These are phyloP conservation scores for Phytophthora vignae DNA, from an alignment of 352 stramenopile species.

Conservation along the genomic window DNA sequence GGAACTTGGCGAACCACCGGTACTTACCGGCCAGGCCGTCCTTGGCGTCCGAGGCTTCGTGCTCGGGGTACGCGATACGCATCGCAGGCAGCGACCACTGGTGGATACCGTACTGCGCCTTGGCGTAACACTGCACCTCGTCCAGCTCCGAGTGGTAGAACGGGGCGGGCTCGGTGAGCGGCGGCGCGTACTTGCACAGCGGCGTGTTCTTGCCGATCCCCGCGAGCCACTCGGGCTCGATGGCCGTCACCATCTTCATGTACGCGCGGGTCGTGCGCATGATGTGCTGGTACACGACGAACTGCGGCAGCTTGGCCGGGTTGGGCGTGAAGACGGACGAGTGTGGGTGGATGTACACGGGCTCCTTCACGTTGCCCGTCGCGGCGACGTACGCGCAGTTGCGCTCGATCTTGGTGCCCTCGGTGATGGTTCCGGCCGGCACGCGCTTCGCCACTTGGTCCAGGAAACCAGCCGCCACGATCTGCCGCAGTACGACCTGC, in stretches of 20 bases:
- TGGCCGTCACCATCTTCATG: constrained; percentile 98
- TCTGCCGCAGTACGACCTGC: constrained; percentile 73
- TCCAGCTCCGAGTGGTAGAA: constrained; percentile 68
- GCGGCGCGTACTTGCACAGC: constrained; percentile 72
- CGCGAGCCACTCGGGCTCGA: constrained; percentile 98
- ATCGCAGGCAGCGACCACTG: constrained; percentile 72
- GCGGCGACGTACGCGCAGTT: constrained; percentile 83
- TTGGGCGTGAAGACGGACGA: constrained; percentile 84
- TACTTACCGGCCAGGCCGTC: constrained; percentile 60
- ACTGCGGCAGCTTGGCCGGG: constrained; percentile 66
- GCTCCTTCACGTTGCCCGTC: constrained; percentile 62
- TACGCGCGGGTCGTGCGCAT: constrained; percentile 87
- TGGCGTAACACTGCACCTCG: constrained; percentile 81
- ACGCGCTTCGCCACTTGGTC: constrained; percentile 85
- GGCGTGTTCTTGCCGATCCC: constrained; percentile 78
- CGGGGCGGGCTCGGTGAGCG: constrained; percentile 66
- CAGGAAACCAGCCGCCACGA: constrained; percentile 81
- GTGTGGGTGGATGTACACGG: constrained; percentile 88
- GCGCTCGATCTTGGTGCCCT: constrained; percentile 84
- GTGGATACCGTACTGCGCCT: constrained; percentile 77
- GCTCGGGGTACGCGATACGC: constrained; percentile 61
- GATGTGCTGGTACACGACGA: constrained; percentile 85
- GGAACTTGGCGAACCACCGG: constrained; percentile 87
- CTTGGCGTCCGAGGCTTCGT: constrained; percentile 37
- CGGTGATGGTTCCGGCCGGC: constrained; percentile 74